Percentiles rank a stretch among this genome's conserved stretches.
Conservation (phyloP, 257 asterid genomes). For the Lycium barbarum region DNA sequence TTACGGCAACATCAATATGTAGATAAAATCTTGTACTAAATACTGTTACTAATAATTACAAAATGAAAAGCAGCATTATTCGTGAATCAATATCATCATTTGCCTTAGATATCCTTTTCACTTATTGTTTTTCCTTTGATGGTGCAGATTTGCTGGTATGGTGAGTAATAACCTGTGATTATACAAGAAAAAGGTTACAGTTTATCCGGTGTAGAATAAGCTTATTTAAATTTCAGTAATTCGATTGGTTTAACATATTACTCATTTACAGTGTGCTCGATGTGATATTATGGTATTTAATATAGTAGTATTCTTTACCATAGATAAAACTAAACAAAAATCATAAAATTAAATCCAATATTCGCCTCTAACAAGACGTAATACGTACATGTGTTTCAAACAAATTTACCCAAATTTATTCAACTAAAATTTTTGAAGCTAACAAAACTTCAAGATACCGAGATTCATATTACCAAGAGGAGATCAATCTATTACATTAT, state of each 20-base stretch:
- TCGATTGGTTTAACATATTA: no score
- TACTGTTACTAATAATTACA: background rate
- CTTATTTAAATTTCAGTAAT: no score
- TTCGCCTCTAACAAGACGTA: no score
- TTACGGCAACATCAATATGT: background rate
- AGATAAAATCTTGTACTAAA: background rate
- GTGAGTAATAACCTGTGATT: background rate
- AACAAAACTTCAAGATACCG: background rate
- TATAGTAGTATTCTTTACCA: no score
- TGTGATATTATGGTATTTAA: no score
- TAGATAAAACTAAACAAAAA: no score
- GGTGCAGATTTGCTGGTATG: background rate
- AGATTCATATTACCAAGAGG: background rate
- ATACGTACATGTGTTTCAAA: no score
- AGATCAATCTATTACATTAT: background rate
- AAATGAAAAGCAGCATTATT: background rate
- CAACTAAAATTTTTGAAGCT: background rate
- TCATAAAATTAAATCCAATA: no score
- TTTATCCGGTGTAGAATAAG: no score
- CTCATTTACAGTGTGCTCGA: no score
- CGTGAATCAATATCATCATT: constrained; percentile 14
- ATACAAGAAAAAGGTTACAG: no score
- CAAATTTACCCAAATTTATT: background rate
- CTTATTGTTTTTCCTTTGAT: no score
- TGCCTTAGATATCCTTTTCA: background rate